phyloP scores from a whole-genome alignment of 2,329 filamentous ascomycete genomes.

The Tolypocladium amazonense region DNA sequence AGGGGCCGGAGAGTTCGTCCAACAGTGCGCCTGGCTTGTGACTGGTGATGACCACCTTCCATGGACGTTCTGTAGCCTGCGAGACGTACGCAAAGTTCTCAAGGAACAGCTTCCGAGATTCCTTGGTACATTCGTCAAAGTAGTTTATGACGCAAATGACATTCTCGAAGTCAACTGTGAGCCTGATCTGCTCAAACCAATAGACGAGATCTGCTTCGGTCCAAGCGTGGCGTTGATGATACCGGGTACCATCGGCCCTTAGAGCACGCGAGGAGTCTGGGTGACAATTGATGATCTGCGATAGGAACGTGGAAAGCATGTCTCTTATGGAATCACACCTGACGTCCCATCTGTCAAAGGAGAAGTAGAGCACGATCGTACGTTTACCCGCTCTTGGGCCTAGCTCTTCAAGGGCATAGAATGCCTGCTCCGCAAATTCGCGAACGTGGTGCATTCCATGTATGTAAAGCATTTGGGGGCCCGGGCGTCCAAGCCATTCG shows the following conservation, averaged over 20 bases:
- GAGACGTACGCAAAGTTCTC: neutral
- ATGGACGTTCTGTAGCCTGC: neutral
- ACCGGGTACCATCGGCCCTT: neutral
- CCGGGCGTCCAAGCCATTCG: neutral
- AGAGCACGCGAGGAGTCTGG: neutral
- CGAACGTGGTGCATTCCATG: neutral
- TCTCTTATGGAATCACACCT: neutral
- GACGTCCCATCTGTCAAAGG: neutral
- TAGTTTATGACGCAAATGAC: neutral
- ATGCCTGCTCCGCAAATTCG: neutral
- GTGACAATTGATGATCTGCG: neutral
- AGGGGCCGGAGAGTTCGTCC: neutral
- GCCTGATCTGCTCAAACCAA: neutral
- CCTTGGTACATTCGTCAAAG: neutral
- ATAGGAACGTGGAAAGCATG: neutral
- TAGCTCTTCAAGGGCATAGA: neutral
- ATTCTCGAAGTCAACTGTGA: neutral
- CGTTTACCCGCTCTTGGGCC: neutral
- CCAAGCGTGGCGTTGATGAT: neutral
- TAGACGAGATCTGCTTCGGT: neutral
- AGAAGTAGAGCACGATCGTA: neutral
- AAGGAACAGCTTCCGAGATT: neutral
- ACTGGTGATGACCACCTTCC: neutral
- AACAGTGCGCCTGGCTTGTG: neutral
- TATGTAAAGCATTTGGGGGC: neutral